Percentiles rank a stretch among this genome's conserved stretches.
Evolutionary conservation across 2,329 filamentous ascomycete genomes (phyloP).

Genomic region (Fusarium kyushuense): DNA sequence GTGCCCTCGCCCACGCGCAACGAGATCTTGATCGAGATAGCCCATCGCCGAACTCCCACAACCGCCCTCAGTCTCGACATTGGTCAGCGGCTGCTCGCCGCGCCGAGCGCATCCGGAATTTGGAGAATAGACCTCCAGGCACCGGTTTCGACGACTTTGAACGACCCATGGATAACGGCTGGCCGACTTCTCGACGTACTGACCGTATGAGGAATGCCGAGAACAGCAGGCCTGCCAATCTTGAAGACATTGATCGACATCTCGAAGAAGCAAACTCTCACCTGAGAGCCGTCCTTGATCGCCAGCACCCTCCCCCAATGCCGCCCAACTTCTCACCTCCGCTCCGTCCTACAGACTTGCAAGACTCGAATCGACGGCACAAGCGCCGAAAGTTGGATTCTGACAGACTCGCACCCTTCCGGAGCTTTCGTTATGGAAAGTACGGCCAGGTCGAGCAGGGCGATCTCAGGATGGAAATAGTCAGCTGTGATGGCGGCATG

Average conservation of each 20-base stretch:
- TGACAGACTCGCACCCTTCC: constrained; percentile 65
- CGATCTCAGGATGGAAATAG: constrained; percentile 84
- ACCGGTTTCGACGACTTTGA: constrained; percentile 48
- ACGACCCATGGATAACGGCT: constrained; percentile 46
- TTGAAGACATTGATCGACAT: constrained; percentile 56
- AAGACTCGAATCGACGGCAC: constrained; percentile 63
- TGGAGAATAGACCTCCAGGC: constrained; percentile 48
- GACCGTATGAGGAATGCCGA: constrained; percentile 46
- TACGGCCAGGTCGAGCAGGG: constrained; percentile 90
- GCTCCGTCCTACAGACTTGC: constrained; percentile 54
- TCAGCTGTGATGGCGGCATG: constrained; percentile 87
- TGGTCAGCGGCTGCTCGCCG: constrained; percentile 50
- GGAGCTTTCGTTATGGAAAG: constrained; percentile 81
- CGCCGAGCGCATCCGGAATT: constrained; percentile 54
- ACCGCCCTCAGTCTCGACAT: constrained; percentile 40
- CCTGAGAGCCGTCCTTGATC: constrained; percentile 58
- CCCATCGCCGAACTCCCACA: constrained; percentile 38
- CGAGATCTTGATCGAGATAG: constrained; percentile 49
- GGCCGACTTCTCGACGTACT: constrained; percentile 44
- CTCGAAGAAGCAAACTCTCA: constrained; percentile 60
- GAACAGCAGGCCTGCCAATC: constrained; percentile 44
- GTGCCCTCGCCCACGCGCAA: constrained; percentile 48
- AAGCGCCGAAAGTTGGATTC: constrained; percentile 80
- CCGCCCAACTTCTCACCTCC: constrained; percentile 53
- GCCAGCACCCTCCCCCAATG: constrained; percentile 50